Evolutionary conservation across 441 rosid species (phyloP).

Genomic region (Dalechampia spathulata): DNA sequence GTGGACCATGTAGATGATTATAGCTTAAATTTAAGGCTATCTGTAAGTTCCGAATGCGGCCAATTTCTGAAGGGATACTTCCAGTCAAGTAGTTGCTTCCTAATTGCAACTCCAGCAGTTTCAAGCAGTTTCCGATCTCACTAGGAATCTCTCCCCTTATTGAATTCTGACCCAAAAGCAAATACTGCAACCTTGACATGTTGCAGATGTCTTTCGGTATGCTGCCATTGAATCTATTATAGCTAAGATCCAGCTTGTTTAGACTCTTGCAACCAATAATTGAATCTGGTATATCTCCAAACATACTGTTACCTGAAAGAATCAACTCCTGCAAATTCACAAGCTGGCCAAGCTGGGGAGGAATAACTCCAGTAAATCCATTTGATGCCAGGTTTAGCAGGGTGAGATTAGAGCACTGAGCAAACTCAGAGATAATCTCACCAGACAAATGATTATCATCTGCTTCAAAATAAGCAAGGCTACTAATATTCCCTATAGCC

Average conservation of each 20-base stretch:
- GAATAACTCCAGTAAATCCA: slow-evolving; percentile 70
- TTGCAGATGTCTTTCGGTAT: slow-evolving; percentile 66
- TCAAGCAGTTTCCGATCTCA: slow-evolving; percentile 83
- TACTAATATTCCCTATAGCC: slow-evolving; percentile 58
- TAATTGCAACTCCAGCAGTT: slow-evolving; percentile 68
- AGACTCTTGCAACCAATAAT: slow-evolving; percentile 74
- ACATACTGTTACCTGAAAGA: slow-evolving; percentile 71
- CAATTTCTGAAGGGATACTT: slow-evolving; percentile 75
- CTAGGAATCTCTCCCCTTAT: slow-evolving; percentile 81
- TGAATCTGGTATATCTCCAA: slow-evolving; percentile 68
- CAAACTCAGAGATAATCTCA: slow-evolving; percentile 61
- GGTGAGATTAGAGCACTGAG: slow-evolving; percentile 75
- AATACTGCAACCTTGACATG: slow-evolving; percentile 77
- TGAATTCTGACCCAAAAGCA: slow-evolving; percentile 71
- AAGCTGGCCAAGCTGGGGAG: slow-evolving; percentile 63
- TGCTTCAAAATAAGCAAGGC: slow-evolving; percentile 90
- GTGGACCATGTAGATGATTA: slow-evolving; percentile 75
- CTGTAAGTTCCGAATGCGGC: slow-evolving; percentile 81
- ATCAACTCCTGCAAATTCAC: slow-evolving; percentile 80
- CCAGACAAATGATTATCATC: slow-evolving; percentile 81
- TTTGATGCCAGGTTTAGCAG: slow-evolving; percentile 78
- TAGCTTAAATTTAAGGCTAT: slow-evolving; percentile 86
- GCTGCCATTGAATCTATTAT: slow-evolving; percentile 76
- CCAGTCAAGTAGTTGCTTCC: slow-evolving; percentile 84
- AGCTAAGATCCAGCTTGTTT: slow-evolving; percentile 83